Conservation (phyloP, 176 grass and related monocot genomes). For the Elymus sibiricus region DNA sequence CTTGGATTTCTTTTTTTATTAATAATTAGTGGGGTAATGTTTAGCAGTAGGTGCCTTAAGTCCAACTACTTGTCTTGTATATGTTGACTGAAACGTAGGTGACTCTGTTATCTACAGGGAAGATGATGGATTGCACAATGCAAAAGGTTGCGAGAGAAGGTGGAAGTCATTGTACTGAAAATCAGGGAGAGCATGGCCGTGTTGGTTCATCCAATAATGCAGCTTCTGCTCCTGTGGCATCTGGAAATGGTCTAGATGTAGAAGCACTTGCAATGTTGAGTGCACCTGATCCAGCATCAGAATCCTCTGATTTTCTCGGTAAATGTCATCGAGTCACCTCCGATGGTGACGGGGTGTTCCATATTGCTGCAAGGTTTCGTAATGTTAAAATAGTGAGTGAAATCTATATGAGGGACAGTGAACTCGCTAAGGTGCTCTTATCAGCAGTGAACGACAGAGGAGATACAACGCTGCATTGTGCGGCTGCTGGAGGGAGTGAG, state of each 20-base stretch:
- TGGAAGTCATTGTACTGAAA: too few species aligned
- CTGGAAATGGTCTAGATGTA: neutral
- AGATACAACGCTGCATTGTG: neutral
- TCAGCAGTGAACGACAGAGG: neutral
- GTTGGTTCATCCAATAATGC: too few species aligned
- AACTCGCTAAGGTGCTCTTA: neutral
- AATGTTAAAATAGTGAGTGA: neutral
- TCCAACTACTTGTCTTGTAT: neutral
- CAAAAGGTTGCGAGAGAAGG: neutral
- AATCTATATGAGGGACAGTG: neutral
- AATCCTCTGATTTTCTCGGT: neutral
- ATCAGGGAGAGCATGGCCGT: too few species aligned
- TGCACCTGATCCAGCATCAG: neutral
- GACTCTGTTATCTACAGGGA: neutral
- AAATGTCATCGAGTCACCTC: neutral
- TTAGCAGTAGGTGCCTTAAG: neutral
- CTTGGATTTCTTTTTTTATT: too few species aligned
- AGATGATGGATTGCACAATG: neutral
- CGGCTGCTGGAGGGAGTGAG: neutral
- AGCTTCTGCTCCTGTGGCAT: neutral
- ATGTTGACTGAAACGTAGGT: neutral
- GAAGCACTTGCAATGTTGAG: too few species aligned
- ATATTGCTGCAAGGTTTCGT: neutral
- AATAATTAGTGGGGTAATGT: neutral
- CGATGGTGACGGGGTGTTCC: neutral